These are phyloP conservation scores for Coemansia sp. DNA, from an alignment of 192 early-diverging fungal species.

Conservation along the genomic window DNA sequence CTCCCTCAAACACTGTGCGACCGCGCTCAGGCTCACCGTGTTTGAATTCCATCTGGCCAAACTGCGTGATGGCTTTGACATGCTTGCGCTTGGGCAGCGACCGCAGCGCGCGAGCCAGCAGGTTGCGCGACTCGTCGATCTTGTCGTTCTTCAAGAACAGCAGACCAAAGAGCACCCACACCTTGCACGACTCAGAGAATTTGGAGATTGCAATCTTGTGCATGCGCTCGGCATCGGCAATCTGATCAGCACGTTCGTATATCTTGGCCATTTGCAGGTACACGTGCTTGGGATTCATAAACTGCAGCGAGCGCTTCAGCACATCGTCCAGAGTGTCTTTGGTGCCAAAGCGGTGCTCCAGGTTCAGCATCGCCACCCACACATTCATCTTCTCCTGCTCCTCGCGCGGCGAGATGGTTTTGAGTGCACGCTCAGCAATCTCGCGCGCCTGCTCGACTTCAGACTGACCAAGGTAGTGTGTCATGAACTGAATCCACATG, in stretches of 20 bases:
- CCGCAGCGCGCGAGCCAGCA: constrained; percentile 78
- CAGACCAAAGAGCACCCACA: constrained; percentile 85
- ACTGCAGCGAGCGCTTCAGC: constrained; percentile 82
- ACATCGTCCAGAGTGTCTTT: constrained; percentile 73
- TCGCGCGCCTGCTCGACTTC: constrained; percentile 91
- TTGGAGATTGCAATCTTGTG: constrained; percentile 77
- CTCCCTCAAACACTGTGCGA: constrained; percentile 95
- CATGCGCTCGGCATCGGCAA: constrained; percentile 63
- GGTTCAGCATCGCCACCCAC: constrained; percentile 94
- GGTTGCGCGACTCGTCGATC: constrained; percentile 68
- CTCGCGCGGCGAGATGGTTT: constrained; percentile 86
- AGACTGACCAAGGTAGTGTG: constrained; percentile 92
- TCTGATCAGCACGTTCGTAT: constrained; percentile 84
- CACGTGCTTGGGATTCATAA: constrained; percentile 87
- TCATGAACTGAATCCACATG: constrained; percentile 99
- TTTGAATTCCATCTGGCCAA: constrained; percentile 98
- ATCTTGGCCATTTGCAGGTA: constrained; percentile 87
- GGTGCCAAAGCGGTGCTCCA: constrained; percentile 94
- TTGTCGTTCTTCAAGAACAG: constrained; percentile 77
- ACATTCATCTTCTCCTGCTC: constrained; percentile 97
- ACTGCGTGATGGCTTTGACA: constrained; percentile 90
- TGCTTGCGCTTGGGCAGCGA: constrained; percentile 93
- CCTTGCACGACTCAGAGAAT: constrained; percentile 86
- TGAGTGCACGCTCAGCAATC: constrained; percentile 92
- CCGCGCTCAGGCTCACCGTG: constrained; percentile 95